Base-by-base conservation (phyloP, 2,329 filamentous ascomycete species). In the Hypoxylon sp. region DNA sequence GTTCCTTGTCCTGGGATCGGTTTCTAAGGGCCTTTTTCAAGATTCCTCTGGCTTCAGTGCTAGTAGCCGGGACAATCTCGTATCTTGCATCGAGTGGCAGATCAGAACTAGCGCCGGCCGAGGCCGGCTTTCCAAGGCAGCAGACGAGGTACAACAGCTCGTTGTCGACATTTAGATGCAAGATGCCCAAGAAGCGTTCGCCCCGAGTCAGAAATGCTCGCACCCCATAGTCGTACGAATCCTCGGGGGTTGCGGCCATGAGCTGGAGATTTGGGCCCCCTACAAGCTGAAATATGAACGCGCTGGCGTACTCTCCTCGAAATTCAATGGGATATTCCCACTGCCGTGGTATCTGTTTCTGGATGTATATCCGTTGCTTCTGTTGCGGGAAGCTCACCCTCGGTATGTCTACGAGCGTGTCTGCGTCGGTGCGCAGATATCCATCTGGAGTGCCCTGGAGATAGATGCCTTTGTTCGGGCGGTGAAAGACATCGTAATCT, bases 341-440 rank as follows among this genome's bases (percentile, higher is more conserved):
- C 21, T 27, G 51, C 18, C 31, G 24, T 17, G 37, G 29, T 20
- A 31, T 11, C 18, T 48, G 47, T 6, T 59, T 59, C 20, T 40
- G 27, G 23, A 55, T 29, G 15, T 59, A 59, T 15, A 59, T 51
- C 17, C 40, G 47, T 23, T 52, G 42, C 23, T 21, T 41, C 33
- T 48, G 42, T 49, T 7, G 17, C 35, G 26, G 33, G 24, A 9
- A 26, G 2, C 5, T 17, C 27, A 10, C 33, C 17, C 8, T 10
- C 23, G 56, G 43, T 37, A 52, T 24, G 24, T 40, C 29, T 8
- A 37, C 51, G 18, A 59, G 51, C 3, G 8, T 11, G 11, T 26
- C 47, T 13, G 56, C 41, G 5, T 55, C 18, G 27, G 23, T 51
- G 17, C 56, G 56, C 35, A 55, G 37, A 33, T 59, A 59, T 40